Base-by-base conservation (phyloP, 345 rosid species). In the Eucalyptus sp. region DNA sequence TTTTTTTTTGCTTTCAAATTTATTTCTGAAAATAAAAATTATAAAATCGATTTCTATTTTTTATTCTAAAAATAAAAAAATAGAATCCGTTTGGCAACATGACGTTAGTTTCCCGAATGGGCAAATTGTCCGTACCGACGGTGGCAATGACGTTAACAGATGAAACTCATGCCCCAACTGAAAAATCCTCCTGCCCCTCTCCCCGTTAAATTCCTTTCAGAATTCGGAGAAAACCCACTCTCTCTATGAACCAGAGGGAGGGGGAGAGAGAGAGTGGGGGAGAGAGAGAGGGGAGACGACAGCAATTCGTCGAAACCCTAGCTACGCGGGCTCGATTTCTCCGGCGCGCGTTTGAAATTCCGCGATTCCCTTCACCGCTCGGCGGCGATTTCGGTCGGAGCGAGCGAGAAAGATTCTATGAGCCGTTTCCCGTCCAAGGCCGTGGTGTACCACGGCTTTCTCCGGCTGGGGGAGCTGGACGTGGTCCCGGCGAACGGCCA, bases 401-500 rank as follows among this genome's bases (percentile, higher is more conserved):
- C 13, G 88, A 80, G 84, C 46, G 48, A 18, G 46, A 37, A 7
- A 37, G 83, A 13, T 18, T 60, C 12, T 87, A 97, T 97, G 99
- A 96, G 91, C 89, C 95, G 95, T 87, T 91, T 94, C 94, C 96
- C 98, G 95, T 93, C 94, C 66, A 96, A 94, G 93, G 93, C 96
- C 14, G 92, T 91, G 90, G 99, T 97, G 41, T 97, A 94, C 87
- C 97, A 95, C 85, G 98, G 99, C 20, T 98, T 97, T 48, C n/a
- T 88, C 43, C 92, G 93, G 88, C 90, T 97, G 89, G 99, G 99
- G 52, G 99, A 96, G 76, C 95, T 97, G 86, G 98, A 97, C 86
- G 91, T 92, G 58, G 79, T 93, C 88, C 95, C 95, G 41, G 93
- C 91, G 1, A 89, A 92, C 49, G 96, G 93, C 50, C 89, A 90